A percentile compares a stretch with the other conserved stretches of the same genome.
Conservation (phyloP, 208 protist genomes). For the Crithidia fasciculata region DNA sequence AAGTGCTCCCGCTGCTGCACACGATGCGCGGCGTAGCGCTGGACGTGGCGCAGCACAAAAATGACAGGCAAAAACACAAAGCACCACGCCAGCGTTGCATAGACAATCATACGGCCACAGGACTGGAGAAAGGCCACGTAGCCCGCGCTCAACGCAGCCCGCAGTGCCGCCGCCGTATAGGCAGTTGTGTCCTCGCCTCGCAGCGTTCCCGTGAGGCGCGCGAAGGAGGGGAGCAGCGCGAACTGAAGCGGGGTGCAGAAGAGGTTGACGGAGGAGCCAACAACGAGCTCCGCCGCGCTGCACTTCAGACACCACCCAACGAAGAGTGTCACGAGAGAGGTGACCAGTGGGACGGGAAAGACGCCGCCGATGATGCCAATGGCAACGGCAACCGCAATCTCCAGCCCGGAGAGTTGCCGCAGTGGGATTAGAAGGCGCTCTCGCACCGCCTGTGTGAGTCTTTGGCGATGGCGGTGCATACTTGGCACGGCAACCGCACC, state of each 20-base stretch:
- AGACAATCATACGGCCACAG: constrained; percentile 41
- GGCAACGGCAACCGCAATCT: constrained; percentile 33
- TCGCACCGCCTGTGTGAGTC: constrained; percentile 12
- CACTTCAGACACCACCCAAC: constrained; percentile 24
- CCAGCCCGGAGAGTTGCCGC: constrained; percentile 22
- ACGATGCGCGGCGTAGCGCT: constrained; percentile 1
- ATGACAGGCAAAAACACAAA: constrained; percentile 23
- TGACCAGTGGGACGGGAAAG: constrained; percentile 63
- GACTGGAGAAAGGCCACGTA: constrained; percentile 28
- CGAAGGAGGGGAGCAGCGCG: constrained; percentile 44
- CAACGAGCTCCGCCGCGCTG: constrained; percentile 26
- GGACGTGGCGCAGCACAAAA: constrained; percentile 8
- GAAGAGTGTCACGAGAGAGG: constrained; percentile 37
- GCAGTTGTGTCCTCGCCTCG: constrained; percentile 14
- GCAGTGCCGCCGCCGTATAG: constrained; percentile 41
- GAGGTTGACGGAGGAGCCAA: constrained; percentile 49
- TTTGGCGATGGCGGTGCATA: constrained; percentile 14
- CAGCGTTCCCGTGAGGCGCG: constrained; percentile 15
- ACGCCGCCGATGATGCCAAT: constrained; percentile 54
- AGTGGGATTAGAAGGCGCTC: constrained; percentile 42
- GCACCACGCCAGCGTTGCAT: constrained; percentile 44
- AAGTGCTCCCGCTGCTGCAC: neutral
- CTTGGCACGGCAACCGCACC: neutral
- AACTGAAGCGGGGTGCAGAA: constrained; percentile 58
- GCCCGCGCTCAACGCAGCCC: constrained; percentile 21